Evolutionary conservation across 371 early-diverging fungal genomes (phyloP).

Genomic region (Lichtheimia ramosa): DNA sequence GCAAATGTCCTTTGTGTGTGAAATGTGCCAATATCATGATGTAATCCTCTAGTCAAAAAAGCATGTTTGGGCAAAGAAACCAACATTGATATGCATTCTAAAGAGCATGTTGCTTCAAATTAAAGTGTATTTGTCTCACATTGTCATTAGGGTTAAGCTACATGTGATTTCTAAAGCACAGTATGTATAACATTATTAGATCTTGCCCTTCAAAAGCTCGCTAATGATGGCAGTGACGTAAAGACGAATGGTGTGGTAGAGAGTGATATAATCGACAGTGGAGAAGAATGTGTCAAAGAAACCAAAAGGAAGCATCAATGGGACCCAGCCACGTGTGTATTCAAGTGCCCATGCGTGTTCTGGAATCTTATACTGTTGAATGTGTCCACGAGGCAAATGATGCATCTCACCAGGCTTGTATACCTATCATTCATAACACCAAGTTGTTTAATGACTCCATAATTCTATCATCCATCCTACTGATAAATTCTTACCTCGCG

Average conservation of each 20-base stretch:
- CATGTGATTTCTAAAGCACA: too few species aligned
- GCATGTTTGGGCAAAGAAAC: too few species aligned
- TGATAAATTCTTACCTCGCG: slow-evolving; percentile 33
- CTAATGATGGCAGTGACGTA: slow-evolving; percentile 26
- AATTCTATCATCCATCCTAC: too few species aligned
- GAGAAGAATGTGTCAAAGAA: slow-evolving; percentile 46
- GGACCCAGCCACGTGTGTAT: slow-evolving; percentile 58
- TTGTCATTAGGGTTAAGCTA: too few species aligned
- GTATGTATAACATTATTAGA: slow-evolving; percentile 17
- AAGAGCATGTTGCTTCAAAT: too few species aligned
- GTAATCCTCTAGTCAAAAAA: too few species aligned
- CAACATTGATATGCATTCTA: too few species aligned
- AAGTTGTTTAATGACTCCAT: too few species aligned
- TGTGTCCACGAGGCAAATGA: slow-evolving; percentile 41
- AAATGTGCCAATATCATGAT: too few species aligned
- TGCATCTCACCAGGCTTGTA: slow-evolving; percentile 54
- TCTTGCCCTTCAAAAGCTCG: slow-evolving; percentile 39
- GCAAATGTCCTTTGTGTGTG: too few species aligned
- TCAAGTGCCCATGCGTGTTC: slow-evolving; percentile 57
- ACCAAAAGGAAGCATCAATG: slow-evolving; percentile 58
- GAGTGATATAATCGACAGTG: slow-evolving; percentile 40
- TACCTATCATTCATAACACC: slow-evolving; percentile 15
- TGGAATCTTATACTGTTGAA: slow-evolving; percentile 55
- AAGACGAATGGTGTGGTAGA: slow-evolving; percentile 36
- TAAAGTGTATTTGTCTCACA: too few species aligned